A percentile compares a stretch with the other conserved stretches of the same genome.
Conservation (phyloP, 78 protist genomes). For the Corallochytrium limacisporum region DNA sequence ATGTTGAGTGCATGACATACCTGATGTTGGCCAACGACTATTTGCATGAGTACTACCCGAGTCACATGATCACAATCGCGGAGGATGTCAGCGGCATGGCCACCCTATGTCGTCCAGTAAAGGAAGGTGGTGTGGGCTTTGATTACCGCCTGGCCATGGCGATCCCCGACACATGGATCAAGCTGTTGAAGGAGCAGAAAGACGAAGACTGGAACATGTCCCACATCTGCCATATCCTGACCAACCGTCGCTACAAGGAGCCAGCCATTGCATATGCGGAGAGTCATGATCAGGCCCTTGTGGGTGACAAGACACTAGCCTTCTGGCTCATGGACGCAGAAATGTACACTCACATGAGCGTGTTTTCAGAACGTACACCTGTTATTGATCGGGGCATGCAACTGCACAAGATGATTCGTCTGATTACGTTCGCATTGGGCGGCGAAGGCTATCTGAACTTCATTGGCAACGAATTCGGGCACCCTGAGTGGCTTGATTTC, state of each 20-base stretch:
- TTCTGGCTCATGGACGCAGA: slow-evolving; percentile 93
- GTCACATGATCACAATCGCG: slow-evolving; percentile 61
- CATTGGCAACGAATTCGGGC: slow-evolving; percentile 97
- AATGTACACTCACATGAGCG: slow-evolving; percentile 71
- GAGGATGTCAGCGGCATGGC: slow-evolving; percentile 90
- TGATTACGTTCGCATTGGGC: not conserved
- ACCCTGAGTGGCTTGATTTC: slow-evolving; percentile 98
- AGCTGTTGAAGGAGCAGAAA: slow-evolving; percentile 52
- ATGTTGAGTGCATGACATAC: slow-evolving; percentile 66
- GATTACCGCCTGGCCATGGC: slow-evolving; percentile 78
- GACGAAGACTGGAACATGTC: slow-evolving; percentile 86
- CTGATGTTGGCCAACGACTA: slow-evolving; percentile 47
- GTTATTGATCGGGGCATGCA: slow-evolving; percentile 79
- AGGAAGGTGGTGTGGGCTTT: slow-evolving; percentile 87
- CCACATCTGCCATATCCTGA: slow-evolving; percentile 43
- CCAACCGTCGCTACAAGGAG: slow-evolving; percentile 71
- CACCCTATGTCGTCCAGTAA: slow-evolving; percentile 62
- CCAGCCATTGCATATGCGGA: slow-evolving; percentile 74
- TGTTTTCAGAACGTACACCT: slow-evolving; percentile 10
- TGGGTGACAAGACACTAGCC: slow-evolving; percentile 91
- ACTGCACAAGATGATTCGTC: slow-evolving; percentile 74
- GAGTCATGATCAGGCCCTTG: slow-evolving; percentile 68
- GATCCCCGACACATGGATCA: slow-evolving; percentile 88
- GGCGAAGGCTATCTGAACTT: slow-evolving; percentile 88
- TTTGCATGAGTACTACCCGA: not conserved